Conservation (phyloP, 2,329 filamentous ascomycete species). For the Dactylellina sp. region DNA sequence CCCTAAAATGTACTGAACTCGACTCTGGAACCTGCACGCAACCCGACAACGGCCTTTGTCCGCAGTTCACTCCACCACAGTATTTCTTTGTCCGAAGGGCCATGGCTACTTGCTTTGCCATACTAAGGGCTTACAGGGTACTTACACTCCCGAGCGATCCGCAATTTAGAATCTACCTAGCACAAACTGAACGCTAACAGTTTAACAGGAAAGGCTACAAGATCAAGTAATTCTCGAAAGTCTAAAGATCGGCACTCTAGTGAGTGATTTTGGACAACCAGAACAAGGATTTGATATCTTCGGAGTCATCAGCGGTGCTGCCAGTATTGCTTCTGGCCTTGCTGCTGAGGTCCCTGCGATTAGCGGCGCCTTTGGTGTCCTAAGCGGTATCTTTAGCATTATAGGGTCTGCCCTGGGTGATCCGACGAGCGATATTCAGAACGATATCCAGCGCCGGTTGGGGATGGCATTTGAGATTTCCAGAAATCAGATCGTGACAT, state of each 20-base stretch:
- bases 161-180: too few species aligned
- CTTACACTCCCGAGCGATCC: not conserved
- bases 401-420: not conserved
- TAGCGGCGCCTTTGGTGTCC: conserved; percentile 12
- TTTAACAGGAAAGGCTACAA: not conserved
- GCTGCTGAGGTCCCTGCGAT: not conserved
- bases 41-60: conserved; percentile 2
- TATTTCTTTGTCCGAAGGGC: conserved; percentile 14
- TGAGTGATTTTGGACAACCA: conserved; percentile 21
- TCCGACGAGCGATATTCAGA: not conserved
- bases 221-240: conserved; percentile 5
- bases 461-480: not conserved
- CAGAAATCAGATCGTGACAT: not conserved
- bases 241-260: not conserved
- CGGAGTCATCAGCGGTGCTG: conserved; percentile 18
- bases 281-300: conserved; percentile 16
- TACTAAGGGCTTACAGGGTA: conserved; percentile 6
- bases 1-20: conserved; percentile 1
- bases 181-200: not conserved
- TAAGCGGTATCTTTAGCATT: conserved; percentile 23
- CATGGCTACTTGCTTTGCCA: not conserved
- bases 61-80: conserved; percentile 10
- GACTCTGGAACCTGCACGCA: conserved; percentile 1
- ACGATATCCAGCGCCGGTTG: not conserved
- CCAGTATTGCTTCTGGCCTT: conserved; percentile 13